Conservation (phyloP, 164 flowering plant species). For the Macadamia tetraphylla region DNA sequence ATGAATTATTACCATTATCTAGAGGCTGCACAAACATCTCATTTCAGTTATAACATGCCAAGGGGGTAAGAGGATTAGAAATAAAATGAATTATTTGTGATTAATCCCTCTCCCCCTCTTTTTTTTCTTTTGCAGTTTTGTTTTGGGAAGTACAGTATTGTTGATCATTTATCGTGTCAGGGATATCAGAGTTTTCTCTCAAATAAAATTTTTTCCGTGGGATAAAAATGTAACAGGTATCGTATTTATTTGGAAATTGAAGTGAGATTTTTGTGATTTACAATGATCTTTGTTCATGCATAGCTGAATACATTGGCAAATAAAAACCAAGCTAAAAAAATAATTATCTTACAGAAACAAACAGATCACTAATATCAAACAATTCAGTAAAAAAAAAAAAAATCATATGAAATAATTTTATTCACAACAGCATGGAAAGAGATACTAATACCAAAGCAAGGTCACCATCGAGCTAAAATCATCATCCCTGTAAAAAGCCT, state of each 20-base stretch:
- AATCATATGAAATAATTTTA: conserved; percentile 6
- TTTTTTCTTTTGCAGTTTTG: no score
- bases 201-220: no score
- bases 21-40: conserved; percentile 35
- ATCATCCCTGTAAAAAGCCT: neutral
- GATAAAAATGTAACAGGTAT: no score
- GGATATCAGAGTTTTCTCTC: no score
- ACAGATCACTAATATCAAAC: neutral
- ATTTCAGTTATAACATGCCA: no score
- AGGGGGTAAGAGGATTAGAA: neutral
- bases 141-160: no score
- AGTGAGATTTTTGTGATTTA: no score
- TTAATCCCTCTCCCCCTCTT: no score
- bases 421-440: neutral
- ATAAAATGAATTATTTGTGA: neutral
- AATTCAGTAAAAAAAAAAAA: neutral
- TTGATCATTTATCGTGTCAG: no score
- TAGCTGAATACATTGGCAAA: neutral
- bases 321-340: no score
- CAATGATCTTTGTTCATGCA: no score
- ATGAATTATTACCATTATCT: conserved; percentile 21
- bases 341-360: neutral
- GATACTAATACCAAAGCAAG: neutral
- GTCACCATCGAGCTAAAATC: neutral
- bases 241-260: no score